Evolutionary conservation across 495 filamentous ascomycete species (phyloP).

Genomic region (Aspergillus sparsus): DNA sequence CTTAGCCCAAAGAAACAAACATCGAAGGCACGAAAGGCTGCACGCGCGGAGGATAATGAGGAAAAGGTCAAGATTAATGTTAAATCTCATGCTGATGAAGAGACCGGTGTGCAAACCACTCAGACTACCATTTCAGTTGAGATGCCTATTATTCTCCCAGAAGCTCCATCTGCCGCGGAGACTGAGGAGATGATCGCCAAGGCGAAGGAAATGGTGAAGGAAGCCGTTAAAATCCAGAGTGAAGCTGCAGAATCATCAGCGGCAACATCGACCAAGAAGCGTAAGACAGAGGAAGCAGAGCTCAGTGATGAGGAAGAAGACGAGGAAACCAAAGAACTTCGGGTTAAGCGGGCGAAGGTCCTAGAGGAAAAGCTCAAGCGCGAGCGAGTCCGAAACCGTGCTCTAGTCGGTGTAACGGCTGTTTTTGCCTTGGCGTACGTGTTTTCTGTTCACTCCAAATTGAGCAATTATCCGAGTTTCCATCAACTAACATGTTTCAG

Average conservation of each 20-base stretch:
- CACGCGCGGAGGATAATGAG: conserved; percentile 38
- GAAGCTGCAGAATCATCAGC: conserved; percentile 38
- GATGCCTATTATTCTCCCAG: conserved; percentile 64
- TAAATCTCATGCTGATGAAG: conserved; percentile 35
- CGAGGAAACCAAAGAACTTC: conserved; percentile 56
- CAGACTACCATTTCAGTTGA: conserved; percentile 81
- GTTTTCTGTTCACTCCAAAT: background rate
- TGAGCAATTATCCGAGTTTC: background rate
- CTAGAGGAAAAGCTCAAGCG: conserved; percentile 74
- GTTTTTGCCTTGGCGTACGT: conserved; percentile 88
- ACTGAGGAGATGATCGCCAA: conserved; percentile 78
- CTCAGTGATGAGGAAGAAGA: conserved; percentile 57
- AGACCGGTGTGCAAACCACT: conserved; percentile 62
- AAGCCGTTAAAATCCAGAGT: conserved; percentile 62
- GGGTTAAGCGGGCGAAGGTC: conserved; percentile 73
- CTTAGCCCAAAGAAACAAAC: conserved; percentile 34
- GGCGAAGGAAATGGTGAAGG: conserved; percentile 88
- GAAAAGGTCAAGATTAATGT: conserved; percentile 63
- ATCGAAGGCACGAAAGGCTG: conserved; percentile 38
- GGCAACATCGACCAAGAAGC: conserved; percentile 62
- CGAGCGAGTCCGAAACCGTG: conserved; percentile 79
- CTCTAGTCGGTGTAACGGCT: conserved; percentile 79
- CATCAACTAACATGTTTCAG: conserved; percentile 33
- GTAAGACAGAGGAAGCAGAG: conserved; percentile 70
- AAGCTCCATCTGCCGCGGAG: conserved; percentile 71